These are phyloP conservation scores for Cryptococcus hybrid DNA, from an alignment of 1,284 basidiomycete species.

Conservation along the genomic window DNA sequence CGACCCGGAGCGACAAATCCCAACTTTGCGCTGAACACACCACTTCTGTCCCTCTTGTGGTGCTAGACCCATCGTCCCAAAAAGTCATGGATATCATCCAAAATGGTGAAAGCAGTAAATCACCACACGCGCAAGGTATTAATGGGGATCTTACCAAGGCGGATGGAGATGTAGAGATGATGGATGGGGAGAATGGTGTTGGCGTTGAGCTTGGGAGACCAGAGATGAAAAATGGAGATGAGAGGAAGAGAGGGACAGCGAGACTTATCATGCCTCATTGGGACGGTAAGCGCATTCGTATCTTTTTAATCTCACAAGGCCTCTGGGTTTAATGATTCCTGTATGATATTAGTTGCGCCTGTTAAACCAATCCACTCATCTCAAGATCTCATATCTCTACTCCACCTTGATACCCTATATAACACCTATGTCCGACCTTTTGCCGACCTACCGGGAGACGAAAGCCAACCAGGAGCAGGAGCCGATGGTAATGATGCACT, in stretches of 20 bases:
- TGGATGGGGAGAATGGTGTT: background rate
- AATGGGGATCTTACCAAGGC: background rate
- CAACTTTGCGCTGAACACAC: background rate
- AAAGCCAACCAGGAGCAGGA: background rate
- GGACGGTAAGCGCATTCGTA: slow-evolving; percentile 29
- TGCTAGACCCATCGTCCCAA: background rate
- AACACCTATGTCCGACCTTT: slow-evolving; percentile 43
- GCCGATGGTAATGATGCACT: slow-evolving; percentile 1
- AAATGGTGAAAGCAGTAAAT: slow-evolving; percentile 35
- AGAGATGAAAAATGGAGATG: background rate
- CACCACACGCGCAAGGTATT: slow-evolving; percentile 4
- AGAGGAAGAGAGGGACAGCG: background rate
- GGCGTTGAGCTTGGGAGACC: background rate
- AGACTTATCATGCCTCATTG: slow-evolving; percentile 31
- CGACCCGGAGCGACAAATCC: background rate
- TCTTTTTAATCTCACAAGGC: background rate
- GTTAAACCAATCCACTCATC: slow-evolving; percentile 37
- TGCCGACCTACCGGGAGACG: slow-evolving; percentile 15
- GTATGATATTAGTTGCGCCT: slow-evolving; percentile 22
- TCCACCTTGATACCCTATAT: slow-evolving; percentile 40
- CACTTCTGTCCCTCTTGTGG: background rate
- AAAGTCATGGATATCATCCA: slow-evolving; percentile 30
- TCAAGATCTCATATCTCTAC: slow-evolving; percentile 40
- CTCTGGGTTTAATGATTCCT: background rate
- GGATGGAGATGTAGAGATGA: slow-evolving; percentile 10